These are phyloP conservation scores for Oryza nivara DNA, from an alignment of 176 grass and related monocot genomes.

Conservation along the genomic window DNA sequence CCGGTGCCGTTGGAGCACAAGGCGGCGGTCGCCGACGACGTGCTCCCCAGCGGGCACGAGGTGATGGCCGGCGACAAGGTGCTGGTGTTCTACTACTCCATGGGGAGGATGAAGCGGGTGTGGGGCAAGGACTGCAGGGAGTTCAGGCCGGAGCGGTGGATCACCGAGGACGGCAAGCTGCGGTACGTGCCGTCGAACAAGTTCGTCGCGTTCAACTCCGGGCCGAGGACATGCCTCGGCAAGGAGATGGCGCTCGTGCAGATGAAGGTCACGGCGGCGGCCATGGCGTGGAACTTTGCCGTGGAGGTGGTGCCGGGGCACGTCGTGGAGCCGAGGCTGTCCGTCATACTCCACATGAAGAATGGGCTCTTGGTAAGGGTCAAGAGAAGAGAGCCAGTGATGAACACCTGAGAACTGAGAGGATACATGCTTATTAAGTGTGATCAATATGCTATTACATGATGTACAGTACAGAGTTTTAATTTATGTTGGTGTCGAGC, in stretches of 20 bases:
- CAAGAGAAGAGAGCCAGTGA: conserved; percentile 27
- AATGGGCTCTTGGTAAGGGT: conserved; percentile 50
- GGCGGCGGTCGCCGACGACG: conserved; percentile 22
- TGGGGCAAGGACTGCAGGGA: conserved; percentile 45
- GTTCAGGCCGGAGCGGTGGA: conserved; percentile 53
- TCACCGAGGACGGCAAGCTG: conserved; percentile 44
- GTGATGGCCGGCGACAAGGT: conserved; percentile 30
- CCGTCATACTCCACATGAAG: conserved; percentile 53
- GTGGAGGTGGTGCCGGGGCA: conserved; percentile 49
- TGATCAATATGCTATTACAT: neutral
- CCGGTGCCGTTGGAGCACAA: conserved; percentile 51
- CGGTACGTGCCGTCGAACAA: conserved; percentile 46
- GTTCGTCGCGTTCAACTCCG: conserved; percentile 51
- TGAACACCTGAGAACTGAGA: neutral
- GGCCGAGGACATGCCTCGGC: conserved; percentile 46
- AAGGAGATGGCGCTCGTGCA: conserved; percentile 50
- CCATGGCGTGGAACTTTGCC: conserved; percentile 51
- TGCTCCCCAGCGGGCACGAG: conserved; percentile 52
- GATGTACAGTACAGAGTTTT: neutral
- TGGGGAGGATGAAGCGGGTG: conserved; percentile 51
- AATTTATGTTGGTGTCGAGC: neutral
- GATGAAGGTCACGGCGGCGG: conserved; percentile 42
- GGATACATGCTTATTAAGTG: neutral
- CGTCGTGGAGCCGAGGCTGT: conserved; percentile 48
- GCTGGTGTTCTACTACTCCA: conserved; percentile 47